A percentile compares a stretch with the other conserved stretches of the same genome.
phyloP scores from a whole-genome alignment of 2,329 filamentous ascomycete genomes.

The Karstenula rhodostoma region DNA sequence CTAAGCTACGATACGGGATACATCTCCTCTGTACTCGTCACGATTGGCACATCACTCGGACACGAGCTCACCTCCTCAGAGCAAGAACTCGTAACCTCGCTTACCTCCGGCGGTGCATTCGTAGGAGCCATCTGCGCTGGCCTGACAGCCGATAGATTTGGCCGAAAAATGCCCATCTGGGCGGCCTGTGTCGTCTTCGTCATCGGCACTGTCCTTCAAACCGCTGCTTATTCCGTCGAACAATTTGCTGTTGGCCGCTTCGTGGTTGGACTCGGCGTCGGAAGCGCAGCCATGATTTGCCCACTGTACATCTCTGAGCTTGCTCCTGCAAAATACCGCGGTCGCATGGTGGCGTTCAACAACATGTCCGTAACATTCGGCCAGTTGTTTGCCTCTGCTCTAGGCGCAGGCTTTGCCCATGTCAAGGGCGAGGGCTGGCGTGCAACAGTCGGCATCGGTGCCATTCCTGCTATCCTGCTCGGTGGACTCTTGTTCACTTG shows the following conservation, averaged over 20 bases:
- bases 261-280: constrained; percentile 42
- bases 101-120: constrained; percentile 49
- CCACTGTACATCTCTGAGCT: constrained; percentile 42
- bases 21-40: constrained; percentile 50
- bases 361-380: constrained; percentile 46
- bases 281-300: constrained; percentile 42
- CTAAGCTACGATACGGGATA: constrained; percentile 48
- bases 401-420: constrained; percentile 46
- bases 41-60: constrained; percentile 45
- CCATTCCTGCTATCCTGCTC: constrained; percentile 46
- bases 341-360: constrained; percentile 47
- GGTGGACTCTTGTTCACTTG: constrained; percentile 45
- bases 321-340: constrained; percentile 44
- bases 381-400: constrained; percentile 42
- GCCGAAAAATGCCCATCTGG: constrained; percentile 43
- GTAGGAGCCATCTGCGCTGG: constrained; percentile 49
- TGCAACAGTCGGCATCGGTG: constrained; percentile 49
- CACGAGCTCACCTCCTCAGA: constrained; percentile 41
- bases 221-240: constrained; percentile 33
- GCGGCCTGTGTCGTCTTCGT: constrained; percentile 39
- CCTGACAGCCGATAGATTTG: constrained; percentile 45
- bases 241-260: constrained; percentile 42
- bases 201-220: constrained; percentile 40
- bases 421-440: constrained; percentile 44
- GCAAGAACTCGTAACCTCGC: constrained; percentile 50